Percentiles rank a stretch among this genome's conserved stretches.
These are phyloP conservation scores for Dactylellina haptotyla DNA, from an alignment of 2,329 filamentous ascomycete genomes.

Conservation along the genomic window DNA sequence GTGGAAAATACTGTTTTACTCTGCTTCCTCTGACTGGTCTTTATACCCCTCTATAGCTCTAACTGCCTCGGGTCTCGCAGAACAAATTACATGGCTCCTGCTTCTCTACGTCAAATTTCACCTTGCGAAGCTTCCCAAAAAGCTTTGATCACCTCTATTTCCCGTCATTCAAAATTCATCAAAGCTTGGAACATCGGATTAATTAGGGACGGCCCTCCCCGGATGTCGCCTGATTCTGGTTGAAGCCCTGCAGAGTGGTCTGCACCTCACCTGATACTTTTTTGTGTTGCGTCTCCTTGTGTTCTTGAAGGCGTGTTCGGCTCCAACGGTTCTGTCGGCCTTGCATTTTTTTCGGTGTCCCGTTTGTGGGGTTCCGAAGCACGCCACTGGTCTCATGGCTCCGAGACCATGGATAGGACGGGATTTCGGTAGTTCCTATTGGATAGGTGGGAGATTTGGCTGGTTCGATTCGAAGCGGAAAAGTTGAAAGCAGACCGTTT, in stretches of 20 bases:
- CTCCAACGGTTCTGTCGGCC: not conserved
- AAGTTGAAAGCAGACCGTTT: too few relatives aligned
- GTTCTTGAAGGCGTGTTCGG: not conserved
- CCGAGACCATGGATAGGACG: slow-evolving; percentile 6
- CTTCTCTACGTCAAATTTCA: too few relatives aligned
- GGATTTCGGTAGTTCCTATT: slow-evolving; percentile 23
- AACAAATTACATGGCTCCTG: too few relatives aligned
- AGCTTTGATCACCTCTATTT: slow-evolving; percentile 3
- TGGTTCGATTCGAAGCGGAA: not conserved
- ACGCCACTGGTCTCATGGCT: slow-evolving; percentile 32
- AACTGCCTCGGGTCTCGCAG: too few relatives aligned
- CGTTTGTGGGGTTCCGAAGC: slow-evolving; percentile 43
- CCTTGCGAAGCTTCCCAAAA: slow-evolving; percentile 12
- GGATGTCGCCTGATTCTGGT: slow-evolving; percentile 37
- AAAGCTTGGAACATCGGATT: slow-evolving; percentile 33
- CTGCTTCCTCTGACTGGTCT: slow-evolving; percentile 8
- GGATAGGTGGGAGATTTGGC: slow-evolving; percentile 10
- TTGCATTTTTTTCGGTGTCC: not conserved
- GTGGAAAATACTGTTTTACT: slow-evolving; percentile 20
- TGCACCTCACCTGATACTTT: slow-evolving; percentile 54
- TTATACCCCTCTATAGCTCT: slow-evolving; percentile 16
- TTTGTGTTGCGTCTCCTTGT: slow-evolving; percentile 18
- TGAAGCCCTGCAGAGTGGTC: slow-evolving; percentile 31
- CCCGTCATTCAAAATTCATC: slow-evolving; percentile 8
- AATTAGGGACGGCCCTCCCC: slow-evolving; percentile 47